Base-by-base conservation (phyloP, 805 yeast genomes). In the Wickerhamiella occidentalis region DNA sequence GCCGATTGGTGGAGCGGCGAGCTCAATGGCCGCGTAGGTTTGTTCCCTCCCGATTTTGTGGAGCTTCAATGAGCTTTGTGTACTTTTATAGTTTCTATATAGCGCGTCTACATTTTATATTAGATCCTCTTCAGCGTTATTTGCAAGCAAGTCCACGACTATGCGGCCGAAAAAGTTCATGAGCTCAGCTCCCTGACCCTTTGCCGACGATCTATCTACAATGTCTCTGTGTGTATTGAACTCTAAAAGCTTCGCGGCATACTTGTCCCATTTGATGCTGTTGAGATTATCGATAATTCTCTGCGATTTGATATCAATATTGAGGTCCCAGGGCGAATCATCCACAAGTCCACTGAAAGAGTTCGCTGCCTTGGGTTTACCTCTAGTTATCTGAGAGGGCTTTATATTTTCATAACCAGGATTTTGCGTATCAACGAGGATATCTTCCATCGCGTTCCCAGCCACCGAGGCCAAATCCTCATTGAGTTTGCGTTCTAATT, bases 1-100 rank as follows among this genome's bases (percentile, higher is more conserved):
- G 95, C 85, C 42, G 95, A 85, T 63, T 92, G 98, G 98, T 92
- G 97, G 97, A 72, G 82, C 49, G 98, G 98, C 47, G 79, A 77
- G 54, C 73, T 80, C 57, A 68, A 78, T 28, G 96, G 95, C 41
- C 82, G 78, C 56, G 74, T 76, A 56, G 92, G 92, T 51, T 71
- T 90, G 50, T 88, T 90, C 79, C 98, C 98, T 48, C 79, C 95
- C 38, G 87, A 85, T 67, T 86, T 84, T 62, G 97, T 92, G 12
- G 51, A 54, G 17, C 56, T 65, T 11, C 50, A 47, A 23, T 51
- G 22, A 28, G 17, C 22, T 29, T 29, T 30, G 15, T 23, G 17
- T 40, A 18, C 23, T 37, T 30, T 9, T 28, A 19, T 44, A 25
- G n/a, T 40, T 28, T 15, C 12, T 21, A 12, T 42, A 18, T 6